Percentiles rank a stretch among this genome's conserved stretches.
phyloP scores from a whole-genome alignment of 2,329 filamentous ascomycete species.

The Pseudopyricularia javanii region DNA sequence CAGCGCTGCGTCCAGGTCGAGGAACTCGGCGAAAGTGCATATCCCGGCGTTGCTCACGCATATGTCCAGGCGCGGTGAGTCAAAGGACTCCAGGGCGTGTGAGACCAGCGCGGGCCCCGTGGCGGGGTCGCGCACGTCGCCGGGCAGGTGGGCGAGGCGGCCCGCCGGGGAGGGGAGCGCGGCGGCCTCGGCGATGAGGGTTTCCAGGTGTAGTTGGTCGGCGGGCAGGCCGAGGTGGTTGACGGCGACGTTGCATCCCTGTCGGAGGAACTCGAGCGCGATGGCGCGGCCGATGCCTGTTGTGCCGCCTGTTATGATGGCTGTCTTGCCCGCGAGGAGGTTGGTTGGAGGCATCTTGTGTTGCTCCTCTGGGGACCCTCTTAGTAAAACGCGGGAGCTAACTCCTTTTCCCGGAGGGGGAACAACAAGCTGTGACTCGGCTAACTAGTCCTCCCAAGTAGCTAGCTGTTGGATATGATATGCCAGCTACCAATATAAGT shows the following conservation, averaged over 20 bases:
- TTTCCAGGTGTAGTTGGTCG: constrained; percentile 38
- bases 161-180: constrained; percentile 31
- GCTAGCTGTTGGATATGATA: too few species aligned
- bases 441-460: too few species aligned
- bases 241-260: constrained; percentile 67
- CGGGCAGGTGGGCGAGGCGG: constrained; percentile 53
- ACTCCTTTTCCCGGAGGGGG: too few species aligned
- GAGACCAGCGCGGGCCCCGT: constrained; percentile 59
- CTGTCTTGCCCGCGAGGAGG: constrained; percentile 62
- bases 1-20: constrained; percentile 59
- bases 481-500: too few species aligned
- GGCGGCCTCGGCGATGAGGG: constrained; percentile 38
- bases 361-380: too few species aligned
- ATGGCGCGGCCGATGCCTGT: constrained; percentile 84
- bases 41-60: constrained; percentile 85
- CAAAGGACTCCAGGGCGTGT: constrained; percentile 49
- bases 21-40: constrained; percentile 78
- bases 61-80: constrained; percentile 49
- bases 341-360: constrained; percentile 27
- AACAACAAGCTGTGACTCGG: too few species aligned
- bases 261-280: constrained; percentile 62
- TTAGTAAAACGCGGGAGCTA: too few species aligned
- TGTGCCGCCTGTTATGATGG: constrained; percentile 76
- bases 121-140: constrained; percentile 65
- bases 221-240: constrained; percentile 59